These are phyloP conservation scores for Euptelea pleiosperma DNA, from an alignment of 164 flowering plant species.

Conservation along the genomic window DNA sequence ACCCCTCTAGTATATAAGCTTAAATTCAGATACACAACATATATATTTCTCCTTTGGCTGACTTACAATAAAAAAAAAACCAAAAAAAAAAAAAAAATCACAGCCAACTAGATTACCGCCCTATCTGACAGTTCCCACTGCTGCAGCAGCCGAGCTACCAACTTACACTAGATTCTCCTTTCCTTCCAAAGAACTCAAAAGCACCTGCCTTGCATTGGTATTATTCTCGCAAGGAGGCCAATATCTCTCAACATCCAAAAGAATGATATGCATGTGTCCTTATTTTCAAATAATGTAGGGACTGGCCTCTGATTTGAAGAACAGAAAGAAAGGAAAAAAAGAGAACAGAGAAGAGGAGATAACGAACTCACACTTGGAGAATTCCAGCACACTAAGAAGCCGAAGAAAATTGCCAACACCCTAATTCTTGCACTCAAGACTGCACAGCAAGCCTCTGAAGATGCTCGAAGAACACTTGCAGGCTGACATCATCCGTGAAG, in stretches of 20 bases:
- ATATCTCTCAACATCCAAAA: slow-evolving; percentile 14
- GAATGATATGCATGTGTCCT: slow-evolving; percentile 9
- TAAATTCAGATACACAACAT: slow-evolving; percentile 4
- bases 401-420: slow-evolving; percentile 2
- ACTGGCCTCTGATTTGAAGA: slow-evolving; percentile 7
- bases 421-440: slow-evolving; percentile 34
- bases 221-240: slow-evolving; percentile 16
- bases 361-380: background rate
- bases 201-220: slow-evolving; percentile 4
- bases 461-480: slow-evolving; percentile 92
- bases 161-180: slow-evolving; percentile 4
- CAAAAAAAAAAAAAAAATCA: background rate
- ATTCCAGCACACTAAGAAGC: slow-evolving; percentile 1
- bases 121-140: background rate
- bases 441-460: slow-evolving; percentile 94
- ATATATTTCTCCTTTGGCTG: background rate
- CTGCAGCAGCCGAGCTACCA: background rate
- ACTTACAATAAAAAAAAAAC: slow-evolving; percentile 1
- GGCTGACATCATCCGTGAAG: slow-evolving; percentile 93
- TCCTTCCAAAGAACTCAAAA: slow-evolving; percentile 10
- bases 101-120: background rate
- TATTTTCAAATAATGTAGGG: slow-evolving; percentile 11
- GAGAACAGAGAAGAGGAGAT: background rate
- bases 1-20: background rate
- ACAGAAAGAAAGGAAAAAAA: background rate